Base-by-base conservation (phyloP, 2,329 filamentous ascomycete genomes). In the Dothideomycetidae sp. region DNA sequence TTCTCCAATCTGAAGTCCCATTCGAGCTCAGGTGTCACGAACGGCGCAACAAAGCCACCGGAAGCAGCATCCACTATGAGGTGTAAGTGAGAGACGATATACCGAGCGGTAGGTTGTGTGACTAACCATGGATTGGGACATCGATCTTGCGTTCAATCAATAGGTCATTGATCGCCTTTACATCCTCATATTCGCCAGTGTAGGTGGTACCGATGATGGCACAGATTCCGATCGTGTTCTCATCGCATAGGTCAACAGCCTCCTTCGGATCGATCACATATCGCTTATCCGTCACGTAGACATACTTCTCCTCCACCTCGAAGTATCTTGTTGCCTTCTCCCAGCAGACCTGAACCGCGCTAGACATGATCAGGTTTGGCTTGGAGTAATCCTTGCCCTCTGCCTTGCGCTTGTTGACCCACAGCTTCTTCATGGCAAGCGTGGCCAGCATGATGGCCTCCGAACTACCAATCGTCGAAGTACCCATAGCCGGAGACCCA, bases 311-410 rank as follows among this genome's bases (percentile, higher is more conserved):
- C 49, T 94, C 88, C 29, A 94, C 73, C 52, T 96, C 88, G 40
- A 61, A 59, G 49, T 61, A 61, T 10, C 58, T 47, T 29, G 63
- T 61, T 1, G 63, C 63, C 66, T 94, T 94, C 60, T 94, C 85
- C 86, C 86, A 94, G 68, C 85, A 93, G 29, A 94, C 88, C 62
- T 96, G 88, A 2, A 94, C 88, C 19, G 88, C 86, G 16, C 82
- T 84, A 50, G 82, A 90, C 88, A 96, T 94, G 66, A 96, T 66
- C 44, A 96, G 78, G 62, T 96, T 96, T 39, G 88, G 88, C 31
- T 71, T 71, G 44, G 85, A 81, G 43, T 59, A 72, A 38, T 84
- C 72, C 64, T 92, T 90, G 43, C 85, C 86, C 49, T 74, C 81
- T 3, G 81, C 84, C 56, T 79, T 73, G 50, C 84, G 78, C 62